phyloP scores from a whole-genome alignment of 192 early-diverging fungal genomes.

The Gryganskiella cystojenkinii region DNA sequence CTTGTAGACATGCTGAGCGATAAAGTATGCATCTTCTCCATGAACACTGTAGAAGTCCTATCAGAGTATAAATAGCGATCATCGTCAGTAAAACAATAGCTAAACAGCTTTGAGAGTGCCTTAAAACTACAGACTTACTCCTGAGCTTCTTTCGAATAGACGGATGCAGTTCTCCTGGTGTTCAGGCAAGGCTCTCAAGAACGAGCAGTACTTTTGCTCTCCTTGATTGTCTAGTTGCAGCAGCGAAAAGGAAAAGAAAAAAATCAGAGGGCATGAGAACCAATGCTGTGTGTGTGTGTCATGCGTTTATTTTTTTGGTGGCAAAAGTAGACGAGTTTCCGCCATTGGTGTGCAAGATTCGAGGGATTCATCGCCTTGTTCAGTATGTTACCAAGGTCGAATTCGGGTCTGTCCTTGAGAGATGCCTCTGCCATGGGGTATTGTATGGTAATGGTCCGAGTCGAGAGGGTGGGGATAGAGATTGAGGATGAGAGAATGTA shows the following conservation, averaged over 20 bases:
- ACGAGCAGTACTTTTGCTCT: slow-evolving; percentile 57
- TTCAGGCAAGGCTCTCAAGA: slow-evolving; percentile 66
- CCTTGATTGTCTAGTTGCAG: slow-evolving; percentile 52
- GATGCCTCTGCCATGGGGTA: slow-evolving; percentile 30
- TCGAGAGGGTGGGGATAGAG: no score
- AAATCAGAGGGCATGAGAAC: not conserved
- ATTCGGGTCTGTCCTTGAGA: slow-evolving; percentile 62
- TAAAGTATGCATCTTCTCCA: slow-evolving; percentile 88
- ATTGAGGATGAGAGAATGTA: not conserved
- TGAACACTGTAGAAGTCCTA: slow-evolving; percentile 90
- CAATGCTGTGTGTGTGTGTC: not conserved
- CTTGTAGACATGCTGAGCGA: slow-evolving; percentile 89
- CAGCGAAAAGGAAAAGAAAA: not conserved
- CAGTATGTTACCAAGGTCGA: slow-evolving; percentile 57
- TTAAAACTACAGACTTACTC: slow-evolving; percentile 42
- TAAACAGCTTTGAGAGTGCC: not conserved
- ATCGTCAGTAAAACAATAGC: not conserved
- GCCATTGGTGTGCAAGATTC: not conserved
- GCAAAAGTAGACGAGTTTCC: not conserved
- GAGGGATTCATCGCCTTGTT: slow-evolving; percentile 5
- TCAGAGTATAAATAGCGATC: slow-evolving; percentile 8
- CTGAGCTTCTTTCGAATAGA: slow-evolving; percentile 76
- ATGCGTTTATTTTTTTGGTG: not conserved
- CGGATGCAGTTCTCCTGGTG: slow-evolving; percentile 69
- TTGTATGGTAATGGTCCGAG: not conserved